Evolutionary conservation across 108 stramenopile species (phyloP), one percentile per base, ranked within the genome.

Genomic region (Bacterosira constricta): DNA sequence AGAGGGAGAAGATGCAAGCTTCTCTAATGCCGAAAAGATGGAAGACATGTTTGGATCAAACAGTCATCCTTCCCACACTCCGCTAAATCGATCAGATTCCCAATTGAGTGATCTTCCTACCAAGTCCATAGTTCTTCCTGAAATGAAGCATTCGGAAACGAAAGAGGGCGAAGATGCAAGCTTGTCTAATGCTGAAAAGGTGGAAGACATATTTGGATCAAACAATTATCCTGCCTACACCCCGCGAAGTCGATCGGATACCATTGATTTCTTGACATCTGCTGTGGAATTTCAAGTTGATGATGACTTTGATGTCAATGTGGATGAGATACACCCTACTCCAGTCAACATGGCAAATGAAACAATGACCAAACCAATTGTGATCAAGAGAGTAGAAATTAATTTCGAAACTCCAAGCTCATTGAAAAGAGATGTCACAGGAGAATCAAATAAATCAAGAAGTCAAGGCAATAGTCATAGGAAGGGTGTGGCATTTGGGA

Each of bases 241-340:
- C 25, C 55, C 53, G 27, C 34, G 57, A 45, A 39, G 32, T 44
- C 61, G 71, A 26, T 74, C 73, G 13, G 67, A 70, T 59, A 78
- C 68, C 29, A 69, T 70, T 35, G 77, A 78, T 64, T 64, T 49
- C 63, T 49, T 64, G 53, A 63, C 41, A 51, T 49, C 58, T 38
- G 62, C 34, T 8, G 62, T 63, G 23, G 71, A 39, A 31, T 26
- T 38, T 20, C 58, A 71, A 13, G 4, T 71, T 50, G 68, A 37
- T 25, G 57, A 39, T 17, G 26, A 10, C 15, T 56, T 32, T 20
- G 29, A 34, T 2, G 30, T 38, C 55, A 25, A 55, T 30, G 38
- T 27, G 15, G 54, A 31, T 55, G 71, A 63, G 21, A 36, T 56
- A 20, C 17, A 6, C 4, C 9, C 29, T 56, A 15, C 34, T 37